Evolutionary conservation across 169 alveolate species (phyloP), one percentile per base, ranked within the genome.

Genomic region (Eimeria praecox): DNA sequence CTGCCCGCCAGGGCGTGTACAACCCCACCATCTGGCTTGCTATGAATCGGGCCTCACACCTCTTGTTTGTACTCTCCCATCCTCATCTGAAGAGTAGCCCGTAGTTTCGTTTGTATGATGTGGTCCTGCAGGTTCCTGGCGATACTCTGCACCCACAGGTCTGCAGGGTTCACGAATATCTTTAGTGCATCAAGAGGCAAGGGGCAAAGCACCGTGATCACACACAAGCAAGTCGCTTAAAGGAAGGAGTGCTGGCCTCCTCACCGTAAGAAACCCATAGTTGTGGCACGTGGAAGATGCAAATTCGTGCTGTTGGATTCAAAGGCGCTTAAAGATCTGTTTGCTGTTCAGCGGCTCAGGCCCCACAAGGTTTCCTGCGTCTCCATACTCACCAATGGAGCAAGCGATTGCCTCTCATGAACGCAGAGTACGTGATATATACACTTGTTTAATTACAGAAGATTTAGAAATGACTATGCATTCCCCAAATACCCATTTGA

Each of bases 361-460:
- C 73, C 40, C 66, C 90, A 42, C 66, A 52, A 22, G 46, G 71
- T 82, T 82, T 82, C 90, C 73, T 52, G 18, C 40, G 5, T 52
- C 33, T 69, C 49, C 46, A 24, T 24, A 22, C 27, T 33, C 80
- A 35, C 71, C 73, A 82, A 82, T 82, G 90, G 90, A 42, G 54
- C 49, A 52, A 71, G 49, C 90, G 9, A 82, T 82, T 44, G 90
- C 90, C 73, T 82, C 90, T 30, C 66, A 52, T 82, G 90, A 33
- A 82, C 90, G 71, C 90, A 82, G 90, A 16, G 90, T 82, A 52
- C 8, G 90, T 52, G 38, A 42, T 42, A 5, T 27, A 5, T 64
- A 64, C n/a, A 38, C 24, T 24, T 22, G 14, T 33, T 33, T 35
- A 42, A 27, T 20, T 3, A 16, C 33, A 6, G n/a, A 30, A 40